A percentile compares a stretch with the other conserved stretches of the same genome.
These are phyloP conservation scores for Cladosporium halotolerans DNA, from an alignment of 2,329 filamentous ascomycete species.

Conservation along the genomic window DNA sequence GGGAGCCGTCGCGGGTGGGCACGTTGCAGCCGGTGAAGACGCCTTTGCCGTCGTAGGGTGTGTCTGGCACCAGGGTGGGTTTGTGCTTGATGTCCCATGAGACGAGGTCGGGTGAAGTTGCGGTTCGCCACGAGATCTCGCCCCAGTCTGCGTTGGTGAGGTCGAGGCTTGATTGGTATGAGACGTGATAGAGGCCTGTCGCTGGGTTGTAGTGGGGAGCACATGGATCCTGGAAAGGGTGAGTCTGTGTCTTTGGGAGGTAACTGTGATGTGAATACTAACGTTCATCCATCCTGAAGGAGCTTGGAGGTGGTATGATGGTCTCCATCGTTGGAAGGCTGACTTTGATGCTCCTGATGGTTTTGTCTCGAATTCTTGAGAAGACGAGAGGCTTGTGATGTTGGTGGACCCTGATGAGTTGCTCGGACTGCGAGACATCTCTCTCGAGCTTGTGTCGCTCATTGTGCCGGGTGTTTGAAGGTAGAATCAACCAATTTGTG, in stretches of 20 bases:
- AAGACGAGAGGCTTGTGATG: conserved; percentile 9
- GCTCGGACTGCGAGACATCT: conserved; percentile 7
- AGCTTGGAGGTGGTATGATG: conserved; percentile 33
- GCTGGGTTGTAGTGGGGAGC: conserved; percentile 35
- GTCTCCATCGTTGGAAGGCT: conserved; percentile 18
- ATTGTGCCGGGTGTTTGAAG: conserved; percentile 4
- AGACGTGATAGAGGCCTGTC: conserved; percentile 36
- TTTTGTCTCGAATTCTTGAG: conserved; percentile 4
- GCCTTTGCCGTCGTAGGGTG: conserved; percentile 35
- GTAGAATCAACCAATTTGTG: too few relatives aligned
- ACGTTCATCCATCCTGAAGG: conserved; percentile 37
- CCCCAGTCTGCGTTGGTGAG: conserved; percentile 37
- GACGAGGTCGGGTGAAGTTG: conserved; percentile 34
- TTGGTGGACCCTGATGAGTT: conserved; percentile 7
- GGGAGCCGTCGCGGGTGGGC: conserved; percentile 24
- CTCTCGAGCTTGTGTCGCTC: conserved; percentile 12
- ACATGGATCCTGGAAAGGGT: conserved; percentile 31
- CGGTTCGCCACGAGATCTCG: conserved; percentile 38
- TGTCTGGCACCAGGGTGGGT: conserved; percentile 30
- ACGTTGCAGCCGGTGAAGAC: conserved; percentile 39
- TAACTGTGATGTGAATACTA: background rate
- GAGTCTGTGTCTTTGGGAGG: background rate
- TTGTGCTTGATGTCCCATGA: conserved; percentile 30
- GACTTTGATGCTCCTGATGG: background rate
- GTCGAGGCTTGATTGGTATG: conserved; percentile 37